phyloP scores from a whole-genome alignment of 2,329 filamentous ascomycete species.

The Colletotrichum gloeosporioides region DNA sequence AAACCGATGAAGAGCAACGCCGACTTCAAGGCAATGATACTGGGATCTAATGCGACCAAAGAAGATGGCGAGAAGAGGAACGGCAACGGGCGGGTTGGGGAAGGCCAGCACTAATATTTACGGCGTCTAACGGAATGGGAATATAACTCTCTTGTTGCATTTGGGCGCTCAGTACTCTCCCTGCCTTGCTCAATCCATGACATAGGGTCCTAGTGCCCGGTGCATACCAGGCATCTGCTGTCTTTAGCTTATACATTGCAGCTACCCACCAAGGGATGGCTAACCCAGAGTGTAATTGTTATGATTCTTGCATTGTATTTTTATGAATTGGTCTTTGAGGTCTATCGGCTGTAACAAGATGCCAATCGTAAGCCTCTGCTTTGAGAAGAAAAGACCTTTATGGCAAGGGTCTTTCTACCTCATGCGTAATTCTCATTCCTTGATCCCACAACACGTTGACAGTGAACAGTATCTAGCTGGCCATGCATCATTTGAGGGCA shows the following conservation, averaged over 20 bases:
- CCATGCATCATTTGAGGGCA: not conserved
- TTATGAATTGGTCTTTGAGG: not conserved
- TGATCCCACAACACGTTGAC: not conserved
- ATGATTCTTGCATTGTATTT: not conserved
- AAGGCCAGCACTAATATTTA: slow-evolving; percentile 11
- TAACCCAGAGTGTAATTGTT: not conserved
- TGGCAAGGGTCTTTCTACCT: not conserved
- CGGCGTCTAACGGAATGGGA: slow-evolving; percentile 5
- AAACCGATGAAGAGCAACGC: slow-evolving; percentile 57
- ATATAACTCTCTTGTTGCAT: not conserved
- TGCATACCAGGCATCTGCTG: not conserved
- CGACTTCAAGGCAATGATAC: slow-evolving; percentile 62
- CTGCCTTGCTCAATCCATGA: not conserved
- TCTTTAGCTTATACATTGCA: not conserved
- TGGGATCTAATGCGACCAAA: slow-evolving; percentile 26
- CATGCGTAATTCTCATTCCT: not conserved
- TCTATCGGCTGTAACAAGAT: not conserved
- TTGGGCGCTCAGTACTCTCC: slow-evolving; percentile 7
- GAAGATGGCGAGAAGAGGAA: not conserved
- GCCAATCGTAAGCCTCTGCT: not conserved
- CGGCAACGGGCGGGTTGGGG: slow-evolving; percentile 2
- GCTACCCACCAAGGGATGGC: not conserved
- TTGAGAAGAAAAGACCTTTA: not conserved
- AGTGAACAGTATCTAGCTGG: not conserved
- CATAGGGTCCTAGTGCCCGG: not conserved